phyloP scores from a whole-genome alignment of 2,329 filamentous ascomycete species.

The Magnaporthiopsis poae region DNA sequence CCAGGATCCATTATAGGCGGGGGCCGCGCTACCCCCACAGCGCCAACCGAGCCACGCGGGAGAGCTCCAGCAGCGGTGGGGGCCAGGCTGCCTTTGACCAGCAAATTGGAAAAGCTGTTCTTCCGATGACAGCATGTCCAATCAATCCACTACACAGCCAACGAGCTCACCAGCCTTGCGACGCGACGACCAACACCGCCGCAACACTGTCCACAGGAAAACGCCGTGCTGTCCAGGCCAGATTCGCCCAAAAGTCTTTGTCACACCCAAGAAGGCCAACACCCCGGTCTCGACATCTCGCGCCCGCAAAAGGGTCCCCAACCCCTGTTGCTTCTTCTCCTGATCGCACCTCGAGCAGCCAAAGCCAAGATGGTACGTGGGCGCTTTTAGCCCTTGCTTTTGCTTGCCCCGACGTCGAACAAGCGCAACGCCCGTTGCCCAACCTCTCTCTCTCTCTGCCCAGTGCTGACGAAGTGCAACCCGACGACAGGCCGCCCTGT shows the following conservation, averaged over 20 bases:
- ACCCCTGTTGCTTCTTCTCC: not conserved
- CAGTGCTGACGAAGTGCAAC: not conserved
- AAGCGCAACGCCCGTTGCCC: not conserved
- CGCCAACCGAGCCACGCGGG: not conserved
- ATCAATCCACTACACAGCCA: not conserved
- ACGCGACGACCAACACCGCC: not conserved
- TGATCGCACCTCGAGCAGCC: not conserved
- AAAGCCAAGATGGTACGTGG: not conserved
- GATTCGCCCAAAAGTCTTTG: not conserved
- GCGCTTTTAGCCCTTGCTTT: not conserved
- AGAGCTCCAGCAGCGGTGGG: not conserved
- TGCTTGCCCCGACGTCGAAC: not conserved
- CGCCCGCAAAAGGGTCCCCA: not conserved
- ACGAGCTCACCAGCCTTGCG: not conserved
- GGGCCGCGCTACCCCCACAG: not conserved
- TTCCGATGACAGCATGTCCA: slow-evolving; percentile 13
- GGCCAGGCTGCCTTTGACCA: not conserved
- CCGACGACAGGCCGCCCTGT: slow-evolving; percentile 68
- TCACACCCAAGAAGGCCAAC: too few relatives aligned
- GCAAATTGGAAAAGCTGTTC: slow-evolving; percentile 9
- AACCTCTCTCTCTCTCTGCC: not conserved
- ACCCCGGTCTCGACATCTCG: not conserved
- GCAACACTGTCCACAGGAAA: not conserved
- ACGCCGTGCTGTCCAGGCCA: too few relatives aligned
- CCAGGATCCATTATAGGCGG: not conserved